Evolutionary conservation across 129 eudicot species (phyloP).

Genomic region (sunflower (Helianthus annuus)): HanXRQr2.0-SUNRISE NC_035442.2:40939145-40939644

Average conservation of each 20-base stretch:
- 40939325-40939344: slow-evolving; percentile 26
- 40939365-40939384: not conserved
- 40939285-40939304: slow-evolving; percentile 28
- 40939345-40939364: not conserved
- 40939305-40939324: slow-evolving; percentile 26
- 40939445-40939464: not conserved
- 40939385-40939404: not conserved
- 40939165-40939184: not conserved
- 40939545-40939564: slow-evolving; percentile 19
- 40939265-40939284: slow-evolving; percentile 41
- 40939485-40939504: not conserved
- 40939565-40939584: slow-evolving; percentile 13
- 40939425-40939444: not conserved
- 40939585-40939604: slow-evolving; percentile 14
- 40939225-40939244: slow-evolving; percentile 38
- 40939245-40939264: slow-evolving; percentile 37
- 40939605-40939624: slow-evolving; percentile 11
- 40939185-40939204: slow-evolving; percentile 18
- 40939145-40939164: slow-evolving; percentile 38
- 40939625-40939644: not conserved
- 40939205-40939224: slow-evolving; percentile 45
- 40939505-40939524: not conserved
- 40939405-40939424: not conserved
- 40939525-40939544: not conserved
- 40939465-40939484: not conserved